Base-by-base conservation (phyloP, 495 filamentous ascomycete species). In the Xylaria cubensis region DNA sequence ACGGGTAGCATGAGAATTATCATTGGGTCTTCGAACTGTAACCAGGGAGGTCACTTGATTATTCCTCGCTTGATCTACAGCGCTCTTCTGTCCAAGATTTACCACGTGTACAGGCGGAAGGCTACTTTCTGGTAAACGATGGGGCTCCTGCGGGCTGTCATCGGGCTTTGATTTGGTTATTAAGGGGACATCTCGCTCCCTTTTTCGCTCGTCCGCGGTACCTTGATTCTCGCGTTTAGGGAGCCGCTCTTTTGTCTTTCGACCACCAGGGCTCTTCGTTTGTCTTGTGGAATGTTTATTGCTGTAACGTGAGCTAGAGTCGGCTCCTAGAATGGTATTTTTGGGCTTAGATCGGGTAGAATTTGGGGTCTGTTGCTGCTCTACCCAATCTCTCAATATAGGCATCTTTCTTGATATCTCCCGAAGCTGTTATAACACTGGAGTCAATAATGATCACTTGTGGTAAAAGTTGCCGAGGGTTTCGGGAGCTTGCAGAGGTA, bases 341-440 rank as follows among this genome's bases (percentile, higher is more conserved):
- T 44, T 44, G 19, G 9, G 21, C 41, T 59, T 58, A 1, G 48
- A n/a, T 56, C 44, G 19, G 4, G 65, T 42, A 12, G 65, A 39
- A 44, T 15, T 48, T 46, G 21, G 21, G 2, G 10, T 5, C 24
- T 69, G 67, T 61, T 48, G 67, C 46, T 68, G 51, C 15, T 48
- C 41, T 50, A 53, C 68, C 55, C 55, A 70, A 13, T 63, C 58
- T 10, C 63, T 64, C 13, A 70, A n/a, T 24, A 26, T 24, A 1
- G 68, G 68, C 58, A 70, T 64, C 41, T 70, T 70, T 53, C 58
- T 70, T 42, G 58, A 63, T 41, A 70, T 64, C 13, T 70, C 55
- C 3, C 53, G 42, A 1, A 70, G n/a, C 4, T 39, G 36, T 39
- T 39, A 39, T 39, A 39, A 39, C 6, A 39, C 36, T 39, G 6